Evolutionary conservation across 257 asterid genomes (phyloP).

Genomic region (Fraxinus quadrangulata): DNA sequence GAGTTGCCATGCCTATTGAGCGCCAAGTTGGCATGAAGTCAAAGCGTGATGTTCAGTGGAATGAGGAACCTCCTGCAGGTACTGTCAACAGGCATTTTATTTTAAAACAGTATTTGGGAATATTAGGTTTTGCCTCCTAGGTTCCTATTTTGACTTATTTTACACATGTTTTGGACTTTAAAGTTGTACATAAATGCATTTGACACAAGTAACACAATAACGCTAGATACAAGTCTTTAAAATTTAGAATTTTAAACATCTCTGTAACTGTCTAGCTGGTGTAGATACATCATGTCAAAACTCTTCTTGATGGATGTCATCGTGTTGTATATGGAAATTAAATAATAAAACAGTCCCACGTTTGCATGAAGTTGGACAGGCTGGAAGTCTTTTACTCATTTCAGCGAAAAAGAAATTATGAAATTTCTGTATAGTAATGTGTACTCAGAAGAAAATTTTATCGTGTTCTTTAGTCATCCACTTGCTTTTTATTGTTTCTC

Average conservation of each 20-base stretch:
- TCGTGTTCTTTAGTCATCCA: neutral
- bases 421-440: too few relatives aligned
- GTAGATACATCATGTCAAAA: neutral
- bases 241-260: neutral
- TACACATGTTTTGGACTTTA: neutral
- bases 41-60: constrained; percentile 75
- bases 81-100: constrained; percentile 17
- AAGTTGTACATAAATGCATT: neutral
- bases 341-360: neutral
- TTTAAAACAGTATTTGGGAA: neutral
- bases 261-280: neutral
- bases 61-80: constrained; percentile 79
- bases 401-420: neutral
- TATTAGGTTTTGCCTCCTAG: neutral
- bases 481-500: neutral
- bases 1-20: constrained; percentile 37
- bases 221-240: neutral
- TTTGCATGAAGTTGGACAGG: neutral
- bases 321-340: neutral
- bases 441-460: neutral
- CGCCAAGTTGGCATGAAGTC: constrained; percentile 84
- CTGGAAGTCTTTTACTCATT: neutral
- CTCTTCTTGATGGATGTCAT: neutral
- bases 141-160: neutral
- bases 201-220: neutral